Evolutionary conservation across 768 basidiomycete species (phyloP), one percentile per base, ranked within the genome.

Genomic region (Sporobolomyces pararoseus): DNA sequence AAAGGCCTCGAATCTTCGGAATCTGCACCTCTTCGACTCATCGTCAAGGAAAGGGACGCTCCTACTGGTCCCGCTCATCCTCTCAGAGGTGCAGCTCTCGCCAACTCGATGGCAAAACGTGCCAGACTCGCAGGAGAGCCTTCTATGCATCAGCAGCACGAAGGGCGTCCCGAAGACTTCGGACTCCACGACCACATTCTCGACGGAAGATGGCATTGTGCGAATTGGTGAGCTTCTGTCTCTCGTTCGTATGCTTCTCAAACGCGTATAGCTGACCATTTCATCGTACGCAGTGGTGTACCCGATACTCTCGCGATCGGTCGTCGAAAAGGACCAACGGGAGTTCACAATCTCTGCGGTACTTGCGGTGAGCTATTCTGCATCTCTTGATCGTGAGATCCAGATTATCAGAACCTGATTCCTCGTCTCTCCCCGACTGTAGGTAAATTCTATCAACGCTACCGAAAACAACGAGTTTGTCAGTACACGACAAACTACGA

Each of bases 401-500:
- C 39, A 42, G 17, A 9, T 9, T 42, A 9, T 17, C 17, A 9
- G 39, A n/a, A n/a, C n/a, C 39, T 42, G 10, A 42, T 17, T 42
- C 37, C 58, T 49, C 60, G 25, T 58, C 68, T 66, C 55, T 10
- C 10, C 14, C 32, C n/a, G n/a, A n/a, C n/a, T 19, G 46, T 70
- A 93, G 90, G 91, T 70, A 93, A 92, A 80, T 92, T 85, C 81
- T 94, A 89, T 88, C 90, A 92, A 79, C 81, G 91, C 65, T 89
- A 91, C 82, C 83, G 90, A 64, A 82, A 89, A 64, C 89, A 89
- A 7, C 84, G 89, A 6, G 89, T 89, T 12, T 87, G 90, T 51
- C 84, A 87, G 77, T 94, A 92, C 76, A 91, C 87, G 71, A 81
- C 88, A 0, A 87, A 89, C 77, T 84, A 84, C 3, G 87, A 87